A percentile compares a stretch with the other conserved stretches of the same genome.
Evolutionary conservation across 257 asterid genomes (phyloP).

Genomic region (Penstemon newberryi): DNA sequence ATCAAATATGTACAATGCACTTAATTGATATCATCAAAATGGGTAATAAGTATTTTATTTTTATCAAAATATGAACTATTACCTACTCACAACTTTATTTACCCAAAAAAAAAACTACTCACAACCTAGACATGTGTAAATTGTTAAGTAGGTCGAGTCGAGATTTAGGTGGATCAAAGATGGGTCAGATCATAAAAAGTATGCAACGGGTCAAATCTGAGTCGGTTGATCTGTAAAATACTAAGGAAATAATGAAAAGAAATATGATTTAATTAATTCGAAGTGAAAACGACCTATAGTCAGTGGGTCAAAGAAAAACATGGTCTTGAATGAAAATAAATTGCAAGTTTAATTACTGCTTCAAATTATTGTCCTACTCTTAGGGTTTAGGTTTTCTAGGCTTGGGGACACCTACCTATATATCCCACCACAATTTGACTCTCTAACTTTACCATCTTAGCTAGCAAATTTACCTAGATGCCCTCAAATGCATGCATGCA

Average conservation of each 20-base stretch:
- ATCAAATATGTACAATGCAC: neutral
- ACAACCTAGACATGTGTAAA: too few relatives aligned
- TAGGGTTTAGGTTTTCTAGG: constrained; percentile 28
- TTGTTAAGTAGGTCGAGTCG: too few relatives aligned
- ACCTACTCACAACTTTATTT: too few relatives aligned
- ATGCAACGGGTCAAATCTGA: neutral
- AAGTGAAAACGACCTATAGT: constrained; percentile 5
- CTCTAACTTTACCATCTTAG: constrained; percentile 28
- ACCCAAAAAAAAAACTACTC: too few relatives aligned
- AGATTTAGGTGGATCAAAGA: too few relatives aligned
- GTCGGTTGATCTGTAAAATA: neutral
- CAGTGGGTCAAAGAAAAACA: constrained; percentile 42
- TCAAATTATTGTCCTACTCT: constrained; percentile 42
- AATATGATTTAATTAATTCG: neutral
- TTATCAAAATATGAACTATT: too few relatives aligned
- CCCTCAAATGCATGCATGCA: neutral
- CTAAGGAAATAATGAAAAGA: neutral
- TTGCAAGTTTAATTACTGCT: constrained; percentile 32
- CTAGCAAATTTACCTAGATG: neutral
- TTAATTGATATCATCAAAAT: too few relatives aligned
- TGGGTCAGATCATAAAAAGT: too few relatives aligned
- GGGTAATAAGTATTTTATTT: too few relatives aligned
- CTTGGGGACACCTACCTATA: constrained; percentile 27
- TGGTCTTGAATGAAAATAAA: constrained; percentile 42
- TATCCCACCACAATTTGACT: constrained; percentile 27